Percentiles rank a stretch among this genome's conserved stretches.
phyloP scores from a whole-genome alignment of 331 rosid genomes.

The Quercus tomentella region DNA sequence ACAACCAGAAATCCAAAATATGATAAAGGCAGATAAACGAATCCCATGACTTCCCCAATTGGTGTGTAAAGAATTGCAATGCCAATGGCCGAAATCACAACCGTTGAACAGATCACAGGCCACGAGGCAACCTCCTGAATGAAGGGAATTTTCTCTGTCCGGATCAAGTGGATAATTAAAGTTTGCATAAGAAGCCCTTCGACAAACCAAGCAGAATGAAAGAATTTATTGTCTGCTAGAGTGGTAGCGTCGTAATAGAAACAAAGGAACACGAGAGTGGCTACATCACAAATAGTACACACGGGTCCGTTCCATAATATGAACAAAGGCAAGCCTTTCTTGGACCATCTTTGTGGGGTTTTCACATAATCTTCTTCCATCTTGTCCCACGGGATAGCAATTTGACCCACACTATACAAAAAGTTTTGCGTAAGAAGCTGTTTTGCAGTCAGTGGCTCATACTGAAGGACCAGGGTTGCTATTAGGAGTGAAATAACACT shows the following conservation, averaged over 20 bases:
- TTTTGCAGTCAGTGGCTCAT: slow-evolving; percentile 60
- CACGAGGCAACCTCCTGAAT: slow-evolving; percentile 70
- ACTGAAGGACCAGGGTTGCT: slow-evolving; percentile 50
- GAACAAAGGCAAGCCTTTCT: slow-evolving; percentile 58
- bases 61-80: slow-evolving; percentile 58
- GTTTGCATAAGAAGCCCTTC: slow-evolving; percentile 85
- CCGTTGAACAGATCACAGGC: slow-evolving; percentile 72
- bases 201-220: slow-evolving; percentile 76
- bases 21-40: slow-evolving; percentile 48
- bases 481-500: slow-evolving; percentile 62
- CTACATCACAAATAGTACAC: slow-evolving; percentile 63
- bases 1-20: slow-evolving; percentile 59
- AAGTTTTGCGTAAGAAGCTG: slow-evolving; percentile 79
- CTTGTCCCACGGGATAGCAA: slow-evolving; percentile 81
- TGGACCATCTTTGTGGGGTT: slow-evolving; percentile 62
- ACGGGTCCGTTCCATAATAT: slow-evolving; percentile 76
- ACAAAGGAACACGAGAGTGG: slow-evolving; percentile 56
- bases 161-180: slow-evolving; percentile 61
- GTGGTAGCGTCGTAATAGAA: slow-evolving; percentile 35
- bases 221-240: slow-evolving; percentile 24
- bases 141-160: slow-evolving; percentile 76
- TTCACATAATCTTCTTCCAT: slow-evolving; percentile 63
- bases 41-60: slow-evolving; percentile 58
- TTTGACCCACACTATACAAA: slow-evolving; percentile 73
- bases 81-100: slow-evolving; percentile 56